Evolutionary conservation across 441 rosid species (phyloP), one percentile per base, ranked within the genome.

Genomic region (Erodium trifolium): DNA sequence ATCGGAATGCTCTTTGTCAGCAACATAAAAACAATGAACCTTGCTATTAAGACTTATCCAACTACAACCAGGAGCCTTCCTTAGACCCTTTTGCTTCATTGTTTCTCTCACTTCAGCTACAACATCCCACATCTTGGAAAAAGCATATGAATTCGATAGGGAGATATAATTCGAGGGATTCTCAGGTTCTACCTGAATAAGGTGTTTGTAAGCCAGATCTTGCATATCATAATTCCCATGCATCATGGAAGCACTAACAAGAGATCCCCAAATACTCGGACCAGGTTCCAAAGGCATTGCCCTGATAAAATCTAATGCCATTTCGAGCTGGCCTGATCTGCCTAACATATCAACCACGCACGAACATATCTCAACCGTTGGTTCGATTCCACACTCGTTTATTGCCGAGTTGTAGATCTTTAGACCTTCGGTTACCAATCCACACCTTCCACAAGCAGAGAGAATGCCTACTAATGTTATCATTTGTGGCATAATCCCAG

Each of bases 181-280:
- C 51, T 78, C 75, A 14, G 92, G 92, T 76, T 89, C 90, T 70
- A 85, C 68, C 73, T 70, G 78, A 74, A 87, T 69, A 69, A 89
- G 92, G 55, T 73, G 75, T 49, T 70, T 70, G 53, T 84, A 82
- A 47, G 89, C 90, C 68, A 89, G 79, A 70, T 81, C 84, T 68
- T 81, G 86, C 85, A 87, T 82, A 71, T 80, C 76, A 11, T 53
- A 49, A 75, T 85, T 87, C 75, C 88, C 92, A 51, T 87, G 90
- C 75, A 82, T 62, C 51, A 78, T 68, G 14, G 89, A 81, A 65
- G 89, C 89, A 79, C 78, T 82, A 35, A 85, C 75, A 72, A 87
- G 85, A 72, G 92, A 86, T 2, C 90, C 92, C 92, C 90, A 89
- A 23, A 84, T 76, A 51, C 90, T 87, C 12, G 92, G 85, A 64